These are phyloP conservation scores for Penicillium malachiteum DNA, from an alignment of 495 filamentous ascomycete genomes.

Conservation along the genomic window DNA sequence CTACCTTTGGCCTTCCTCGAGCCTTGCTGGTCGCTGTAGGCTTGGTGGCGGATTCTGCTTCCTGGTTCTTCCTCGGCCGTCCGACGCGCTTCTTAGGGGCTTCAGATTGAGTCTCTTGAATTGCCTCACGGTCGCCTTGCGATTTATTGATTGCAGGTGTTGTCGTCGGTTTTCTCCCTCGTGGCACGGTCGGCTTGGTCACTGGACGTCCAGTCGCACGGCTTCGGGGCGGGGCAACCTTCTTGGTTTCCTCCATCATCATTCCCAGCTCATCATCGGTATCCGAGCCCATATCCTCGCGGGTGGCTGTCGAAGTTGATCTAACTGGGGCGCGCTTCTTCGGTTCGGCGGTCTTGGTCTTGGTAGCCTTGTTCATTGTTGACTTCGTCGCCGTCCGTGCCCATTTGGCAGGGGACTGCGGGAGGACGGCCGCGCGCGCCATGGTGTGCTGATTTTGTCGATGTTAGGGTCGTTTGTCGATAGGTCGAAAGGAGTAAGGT, in stretches of 20 bases:
- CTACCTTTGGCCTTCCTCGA: too few species aligned
- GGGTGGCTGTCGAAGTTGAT: constrained; percentile 13
- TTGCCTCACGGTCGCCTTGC: constrained; percentile 10
- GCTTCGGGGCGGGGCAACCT: constrained; percentile 14
- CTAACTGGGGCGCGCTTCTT: constrained; percentile 20
- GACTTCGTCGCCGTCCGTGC: constrained; percentile 31
- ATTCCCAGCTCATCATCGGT: constrained; percentile 44
- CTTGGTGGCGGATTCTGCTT: neutral
- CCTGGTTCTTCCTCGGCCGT: constrained; percentile 30
- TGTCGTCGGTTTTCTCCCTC: constrained; percentile 20
- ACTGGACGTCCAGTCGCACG: constrained; percentile 17
- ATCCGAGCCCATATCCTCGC: constrained; percentile 20
- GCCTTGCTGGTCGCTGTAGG: too few species aligned
- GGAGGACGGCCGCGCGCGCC: constrained; percentile 45
- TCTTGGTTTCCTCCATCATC: constrained; percentile 23
- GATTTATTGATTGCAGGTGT: constrained; percentile 8
- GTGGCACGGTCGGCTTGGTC: constrained; percentile 13
- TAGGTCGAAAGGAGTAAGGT: neutral
- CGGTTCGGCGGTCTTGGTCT: constrained; percentile 14
- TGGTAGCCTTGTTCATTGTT: constrained; percentile 22
- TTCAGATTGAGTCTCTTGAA: constrained; percentile 23
- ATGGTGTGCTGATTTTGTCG: constrained; percentile 18
- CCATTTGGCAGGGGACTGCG: constrained; percentile 35
- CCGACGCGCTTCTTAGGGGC: constrained; percentile 37
- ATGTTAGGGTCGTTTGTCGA: constrained; percentile 10